These are phyloP conservation scores for Choiromyces venosus DNA, from an alignment of 495 filamentous ascomycete species.

Conservation along the genomic window DNA sequence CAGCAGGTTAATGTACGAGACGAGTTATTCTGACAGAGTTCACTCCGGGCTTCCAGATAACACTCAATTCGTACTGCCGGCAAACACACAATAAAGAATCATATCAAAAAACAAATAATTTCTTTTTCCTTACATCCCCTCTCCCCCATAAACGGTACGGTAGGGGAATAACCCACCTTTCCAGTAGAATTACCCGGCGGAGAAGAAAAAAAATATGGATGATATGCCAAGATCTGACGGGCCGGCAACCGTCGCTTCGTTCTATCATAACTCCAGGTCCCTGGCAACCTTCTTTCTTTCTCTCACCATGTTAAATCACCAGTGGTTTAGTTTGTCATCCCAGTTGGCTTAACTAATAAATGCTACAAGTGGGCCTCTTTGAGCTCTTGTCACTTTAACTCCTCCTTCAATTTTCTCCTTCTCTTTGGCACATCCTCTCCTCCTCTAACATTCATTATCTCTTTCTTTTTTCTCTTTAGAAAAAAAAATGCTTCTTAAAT, in stretches of 20 bases:
- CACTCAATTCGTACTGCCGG: neutral
- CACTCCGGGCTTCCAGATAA: neutral
- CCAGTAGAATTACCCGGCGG: neutral
- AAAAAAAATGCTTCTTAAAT: neutral
- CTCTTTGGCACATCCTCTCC: neutral
- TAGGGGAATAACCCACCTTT: neutral
- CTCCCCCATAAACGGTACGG: neutral
- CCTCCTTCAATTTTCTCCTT: neutral
- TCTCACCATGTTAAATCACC: neutral
- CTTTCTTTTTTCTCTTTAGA: neutral
- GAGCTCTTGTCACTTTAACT: neutral
- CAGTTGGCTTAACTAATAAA: neutral
- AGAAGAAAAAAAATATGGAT: too few relatives aligned
- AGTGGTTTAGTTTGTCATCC: neutral
- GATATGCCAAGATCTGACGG: neutral
- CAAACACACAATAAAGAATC: neutral
- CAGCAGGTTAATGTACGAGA: neutral
- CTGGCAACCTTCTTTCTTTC: neutral
- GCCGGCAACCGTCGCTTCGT: neutral
- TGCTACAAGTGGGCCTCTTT: neutral
- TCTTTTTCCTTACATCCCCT: too few relatives aligned
- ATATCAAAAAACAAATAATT: neutral
- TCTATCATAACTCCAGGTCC: neutral
- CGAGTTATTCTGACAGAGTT: neutral
- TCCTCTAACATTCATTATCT: neutral